Conservation (phyloP, 2,329 filamentous ascomycete genomes). For the Botrytis squamosa region DNA sequence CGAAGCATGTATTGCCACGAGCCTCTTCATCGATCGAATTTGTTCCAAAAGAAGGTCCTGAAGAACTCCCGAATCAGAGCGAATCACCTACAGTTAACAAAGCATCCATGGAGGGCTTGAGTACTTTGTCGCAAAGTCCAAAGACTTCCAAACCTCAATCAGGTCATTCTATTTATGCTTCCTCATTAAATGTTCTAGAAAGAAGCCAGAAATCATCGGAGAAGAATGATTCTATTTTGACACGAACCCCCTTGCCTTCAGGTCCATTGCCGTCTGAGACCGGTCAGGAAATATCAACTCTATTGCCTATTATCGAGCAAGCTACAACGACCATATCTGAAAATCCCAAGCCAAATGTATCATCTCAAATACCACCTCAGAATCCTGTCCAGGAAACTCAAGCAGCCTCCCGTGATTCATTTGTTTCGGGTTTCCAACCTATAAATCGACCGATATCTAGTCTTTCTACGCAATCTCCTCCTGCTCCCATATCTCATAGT, state of each 20-base stretch:
- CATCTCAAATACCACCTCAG: not conserved
- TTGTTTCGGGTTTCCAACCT: not conserved
- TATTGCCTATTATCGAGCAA: not conserved
- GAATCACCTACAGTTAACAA: not conserved
- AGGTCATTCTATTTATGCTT: not conserved
- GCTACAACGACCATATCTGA: not conserved
- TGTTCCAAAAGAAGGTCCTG: not conserved
- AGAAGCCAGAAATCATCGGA: not conserved
- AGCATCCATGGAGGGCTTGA: not conserved
- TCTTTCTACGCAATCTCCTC: not conserved
- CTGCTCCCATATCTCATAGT: not conserved
- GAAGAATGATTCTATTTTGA: not conserved
- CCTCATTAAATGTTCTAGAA: not conserved
- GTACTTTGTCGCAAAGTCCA: not conserved
- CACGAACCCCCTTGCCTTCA: slow-evolving; percentile 1
- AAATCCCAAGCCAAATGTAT: not conserved
- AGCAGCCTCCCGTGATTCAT: not conserved
- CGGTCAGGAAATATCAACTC: not conserved
- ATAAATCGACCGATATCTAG: slow-evolving; percentile 1
- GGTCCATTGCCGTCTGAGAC: not conserved
- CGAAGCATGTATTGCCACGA: not conserved
- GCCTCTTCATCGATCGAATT: not conserved
- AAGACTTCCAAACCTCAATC: not conserved
- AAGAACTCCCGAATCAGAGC: not conserved
- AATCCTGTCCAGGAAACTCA: not conserved